Evolutionary conservation across 345 rosid species (phyloP).

Genomic region (Salix viminalis): DNA sequence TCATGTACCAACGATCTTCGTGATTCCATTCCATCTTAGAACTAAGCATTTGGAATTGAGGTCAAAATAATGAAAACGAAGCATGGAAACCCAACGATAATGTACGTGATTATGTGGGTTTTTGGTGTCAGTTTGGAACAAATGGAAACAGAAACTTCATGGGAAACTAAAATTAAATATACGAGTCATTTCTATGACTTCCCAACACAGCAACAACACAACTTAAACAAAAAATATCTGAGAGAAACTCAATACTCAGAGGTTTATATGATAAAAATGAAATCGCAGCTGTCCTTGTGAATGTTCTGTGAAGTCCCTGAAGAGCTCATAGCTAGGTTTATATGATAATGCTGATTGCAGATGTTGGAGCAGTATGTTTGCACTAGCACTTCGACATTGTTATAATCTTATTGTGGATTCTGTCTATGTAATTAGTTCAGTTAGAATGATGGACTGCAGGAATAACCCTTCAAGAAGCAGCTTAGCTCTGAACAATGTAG

Average conservation of each 20-base stretch:
- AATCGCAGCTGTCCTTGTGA: constrained; percentile 41
- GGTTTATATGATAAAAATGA: constrained; percentile 36
- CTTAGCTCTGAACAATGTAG: neutral
- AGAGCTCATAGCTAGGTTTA: constrained; percentile 40
- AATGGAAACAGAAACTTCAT: constrained; percentile 33
- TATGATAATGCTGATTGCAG: constrained; percentile 26
- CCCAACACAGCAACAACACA: too few relatives aligned
- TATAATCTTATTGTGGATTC: neutral
- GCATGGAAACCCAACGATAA: constrained; percentile 30
- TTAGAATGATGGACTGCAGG: neutral
- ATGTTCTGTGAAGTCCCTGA: constrained; percentile 58
- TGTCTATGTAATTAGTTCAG: neutral
- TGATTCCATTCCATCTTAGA: constrained; percentile 54
- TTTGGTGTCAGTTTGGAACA: constrained; percentile 25
- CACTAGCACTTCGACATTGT: neutral
- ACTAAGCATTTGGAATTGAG: neutral
- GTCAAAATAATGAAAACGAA: constrained; percentile 17
- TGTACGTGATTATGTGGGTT: constrained; percentile 33
- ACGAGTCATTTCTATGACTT: too few relatives aligned
- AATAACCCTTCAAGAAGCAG: neutral
- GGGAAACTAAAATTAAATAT: too few relatives aligned
- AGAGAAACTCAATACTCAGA: neutral
- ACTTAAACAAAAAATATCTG: too few relatives aligned
- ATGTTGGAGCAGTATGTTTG: constrained; percentile 62
- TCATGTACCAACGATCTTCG: constrained; percentile 58